Percentiles rank a stretch among this genome's conserved stretches.
These are phyloP conservation scores for Metschnikowia gruessii DNA, from an alignment of 805 yeast species.

Conservation along the genomic window DNA sequence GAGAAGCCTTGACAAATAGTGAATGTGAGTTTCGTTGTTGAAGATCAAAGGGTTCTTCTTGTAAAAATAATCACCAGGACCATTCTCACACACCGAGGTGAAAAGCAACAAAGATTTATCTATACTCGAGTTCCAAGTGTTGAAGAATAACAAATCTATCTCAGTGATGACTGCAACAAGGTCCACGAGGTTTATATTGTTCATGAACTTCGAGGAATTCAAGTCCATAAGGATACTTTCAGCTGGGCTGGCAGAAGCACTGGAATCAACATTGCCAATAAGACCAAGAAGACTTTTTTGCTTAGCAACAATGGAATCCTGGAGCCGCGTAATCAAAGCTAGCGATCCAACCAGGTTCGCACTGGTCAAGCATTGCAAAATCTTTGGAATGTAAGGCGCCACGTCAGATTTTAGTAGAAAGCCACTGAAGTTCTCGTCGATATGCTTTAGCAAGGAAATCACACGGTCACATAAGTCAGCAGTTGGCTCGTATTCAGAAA, in stretches of 20 bases:
- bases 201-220: constrained; percentile 50
- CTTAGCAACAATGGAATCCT: constrained; percentile 47
- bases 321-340: constrained; percentile 48
- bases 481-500: constrained; percentile 21
- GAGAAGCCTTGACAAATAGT: constrained; percentile 71
- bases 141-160: constrained; percentile 64
- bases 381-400: constrained; percentile 53
- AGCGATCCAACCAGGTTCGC: not conserved
- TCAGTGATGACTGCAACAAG: constrained; percentile 63
- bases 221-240: constrained; percentile 28
- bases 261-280: constrained; percentile 19
- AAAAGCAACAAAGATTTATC: constrained; percentile 75
- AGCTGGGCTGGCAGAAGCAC: not conserved
- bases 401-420: constrained; percentile 63
- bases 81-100: constrained; percentile 35
- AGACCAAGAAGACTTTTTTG: constrained; percentile 42
- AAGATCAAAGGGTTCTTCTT: constrained; percentile 74
- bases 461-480: constrained; percentile 48
- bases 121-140: constrained; percentile 70
- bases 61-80: constrained; percentile 33
- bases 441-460: constrained; percentile 50
- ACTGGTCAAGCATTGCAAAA: constrained; percentile 46
- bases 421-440: constrained; percentile 62
- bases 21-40: constrained; percentile 62
- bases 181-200: constrained; percentile 45